Percentiles rank a stretch among this genome's conserved stretches.
Evolutionary conservation across 805 yeast species (phyloP).

Genomic region (Pichia ethanolica): DNA sequence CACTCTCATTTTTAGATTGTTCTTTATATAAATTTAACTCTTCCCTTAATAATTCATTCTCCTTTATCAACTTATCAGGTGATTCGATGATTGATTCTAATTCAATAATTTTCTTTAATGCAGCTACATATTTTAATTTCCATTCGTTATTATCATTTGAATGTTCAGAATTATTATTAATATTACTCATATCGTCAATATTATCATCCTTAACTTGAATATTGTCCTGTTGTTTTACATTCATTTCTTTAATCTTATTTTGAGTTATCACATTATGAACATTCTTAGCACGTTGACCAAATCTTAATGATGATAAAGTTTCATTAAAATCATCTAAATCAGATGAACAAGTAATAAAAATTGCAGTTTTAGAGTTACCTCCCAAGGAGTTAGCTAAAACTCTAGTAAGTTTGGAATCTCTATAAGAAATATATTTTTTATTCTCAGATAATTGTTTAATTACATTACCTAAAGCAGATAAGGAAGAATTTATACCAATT

Average conservation of each 20-base stretch:
- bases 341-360: constrained; percentile 70
- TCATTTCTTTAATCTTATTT: not conserved
- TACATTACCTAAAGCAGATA: constrained; percentile 73
- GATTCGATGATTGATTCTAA: constrained; percentile 4
- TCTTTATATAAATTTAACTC: not conserved
- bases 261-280: not conserved
- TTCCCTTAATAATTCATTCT: not conserved
- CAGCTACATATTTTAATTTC: constrained; percentile 3
- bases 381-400: constrained; percentile 75
- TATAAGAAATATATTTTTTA: not conserved
- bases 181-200: no score
- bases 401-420: constrained; percentile 68
- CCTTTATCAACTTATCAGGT: not conserved
- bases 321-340: constrained; percentile 48
- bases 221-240: not conserved
- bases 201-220: not conserved
- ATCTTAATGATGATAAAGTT: constrained; percentile 64
- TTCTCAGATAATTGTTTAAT: constrained; percentile 67
- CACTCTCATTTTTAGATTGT: not conserved
- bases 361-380: constrained; percentile 71
- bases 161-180: not conserved
- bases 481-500: constrained; percentile 71
- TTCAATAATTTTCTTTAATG: constrained; percentile 6
- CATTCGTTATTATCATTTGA: not conserved
- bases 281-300: constrained; percentile 65